Percentiles rank a stretch among this genome's conserved stretches.
These are phyloP conservation scores for Zoysia matrella DNA, from an alignment of 202 grass and related monocot genomes.

Conservation along the genomic window DNA sequence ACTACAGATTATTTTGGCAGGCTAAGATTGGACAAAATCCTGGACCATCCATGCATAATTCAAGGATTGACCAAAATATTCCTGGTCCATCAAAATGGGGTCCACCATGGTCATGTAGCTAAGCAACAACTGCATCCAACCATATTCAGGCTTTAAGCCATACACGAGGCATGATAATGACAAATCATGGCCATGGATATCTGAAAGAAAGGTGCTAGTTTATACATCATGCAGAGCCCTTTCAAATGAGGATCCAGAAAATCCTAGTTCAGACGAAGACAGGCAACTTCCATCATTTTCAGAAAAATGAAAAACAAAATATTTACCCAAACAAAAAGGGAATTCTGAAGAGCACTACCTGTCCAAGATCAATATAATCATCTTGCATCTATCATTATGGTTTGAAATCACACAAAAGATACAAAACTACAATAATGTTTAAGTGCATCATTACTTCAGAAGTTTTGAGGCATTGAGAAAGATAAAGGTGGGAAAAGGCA, in stretches of 20 bases:
- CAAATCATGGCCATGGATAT: conserved; percentile 11
- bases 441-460: conserved; percentile 16
- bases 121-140: background rate
- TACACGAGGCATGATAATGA: background rate
- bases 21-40: background rate
- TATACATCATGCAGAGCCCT: conserved; percentile 3
- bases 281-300: background rate
- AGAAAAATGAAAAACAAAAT: background rate
- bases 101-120: background rate
- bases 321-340: background rate
- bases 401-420: conserved; percentile 1
- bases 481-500: background rate
- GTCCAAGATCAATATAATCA: conserved; percentile 18
- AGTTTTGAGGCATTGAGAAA: conserved; percentile 19
- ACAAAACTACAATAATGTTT: background rate
- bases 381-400: background rate
- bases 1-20: background rate
- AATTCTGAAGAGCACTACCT: background rate
- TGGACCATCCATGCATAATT: background rate
- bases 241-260: background rate
- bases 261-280: conserved; percentile 5
- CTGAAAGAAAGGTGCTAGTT: conserved; percentile 28
- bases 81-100: background rate
- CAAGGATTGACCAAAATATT: conserved; percentile 6
- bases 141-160: background rate